Percentiles rank a stretch among this genome's conserved stretches.
Evolutionary conservation across 169 alveolate genomes (phyloP).

Genomic region (Theileria orientalis): DNA sequence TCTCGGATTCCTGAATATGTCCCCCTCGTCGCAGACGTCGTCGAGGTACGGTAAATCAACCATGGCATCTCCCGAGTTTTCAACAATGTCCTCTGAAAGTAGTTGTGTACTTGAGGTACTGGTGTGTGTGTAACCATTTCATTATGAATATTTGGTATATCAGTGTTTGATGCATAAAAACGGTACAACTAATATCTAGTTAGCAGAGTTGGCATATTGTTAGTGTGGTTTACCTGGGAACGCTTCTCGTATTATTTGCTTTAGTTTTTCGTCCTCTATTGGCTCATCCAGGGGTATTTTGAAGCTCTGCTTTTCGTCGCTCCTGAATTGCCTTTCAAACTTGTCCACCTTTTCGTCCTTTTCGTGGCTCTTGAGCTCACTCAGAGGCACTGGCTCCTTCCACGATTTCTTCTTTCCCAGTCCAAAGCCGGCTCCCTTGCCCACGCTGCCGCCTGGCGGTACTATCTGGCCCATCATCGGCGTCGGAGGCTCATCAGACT

Average conservation of each 20-base stretch:
- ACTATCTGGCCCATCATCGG: constrained; percentile 53
- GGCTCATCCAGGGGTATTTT: neutral
- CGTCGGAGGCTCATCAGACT: constrained; percentile 37
- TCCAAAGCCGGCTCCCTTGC: constrained; percentile 60
- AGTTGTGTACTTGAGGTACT: neutral
- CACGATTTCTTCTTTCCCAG: constrained; percentile 39
- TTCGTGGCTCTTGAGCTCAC: constrained; percentile 23
- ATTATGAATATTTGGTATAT: neutral
- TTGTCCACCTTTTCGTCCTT: constrained; percentile 10
- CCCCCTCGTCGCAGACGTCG: constrained; percentile 75
- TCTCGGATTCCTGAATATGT: constrained; percentile 70
- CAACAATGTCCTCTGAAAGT: constrained; percentile 6
- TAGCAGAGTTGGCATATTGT: too few species aligned
- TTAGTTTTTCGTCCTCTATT: neutral
- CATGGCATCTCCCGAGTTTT: neutral
- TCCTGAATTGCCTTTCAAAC: neutral
- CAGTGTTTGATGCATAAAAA: too few species aligned
- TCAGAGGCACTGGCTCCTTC: constrained; percentile 47
- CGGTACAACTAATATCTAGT: too few species aligned
- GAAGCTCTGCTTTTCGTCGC: neutral
- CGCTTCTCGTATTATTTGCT: neutral
- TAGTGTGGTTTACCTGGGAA: constrained; percentile 9
- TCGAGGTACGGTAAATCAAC: constrained; percentile 62
- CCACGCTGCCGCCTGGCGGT: constrained; percentile 67
- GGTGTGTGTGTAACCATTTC: neutral